phyloP scores from a whole-genome alignment of 345 rosid species.

The Viola odorata region DNA sequence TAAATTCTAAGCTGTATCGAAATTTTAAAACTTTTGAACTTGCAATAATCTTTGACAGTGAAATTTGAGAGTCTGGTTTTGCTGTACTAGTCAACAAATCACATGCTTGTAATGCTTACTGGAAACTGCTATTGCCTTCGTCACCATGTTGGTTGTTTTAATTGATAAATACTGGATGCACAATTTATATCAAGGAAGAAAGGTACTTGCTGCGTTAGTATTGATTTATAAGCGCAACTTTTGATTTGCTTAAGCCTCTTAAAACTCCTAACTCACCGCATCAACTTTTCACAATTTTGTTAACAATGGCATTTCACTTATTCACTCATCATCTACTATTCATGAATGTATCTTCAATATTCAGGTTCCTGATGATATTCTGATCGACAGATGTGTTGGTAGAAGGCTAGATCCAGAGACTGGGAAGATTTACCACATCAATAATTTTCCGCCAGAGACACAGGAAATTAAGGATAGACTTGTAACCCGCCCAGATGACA shows the following conservation, averaged over 20 bases:
- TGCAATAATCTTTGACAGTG: background rate
- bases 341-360: slow-evolving; percentile 18
- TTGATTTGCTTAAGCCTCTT: no score
- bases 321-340: slow-evolving; percentile 5
- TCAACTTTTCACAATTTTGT: no score
- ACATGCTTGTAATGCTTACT: background rate
- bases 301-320: no score
- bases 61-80: background rate
- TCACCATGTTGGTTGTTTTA: background rate
- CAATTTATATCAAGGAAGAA: no score
- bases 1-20: background rate
- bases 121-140: background rate
- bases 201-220: no score
- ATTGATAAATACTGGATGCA: background rate
- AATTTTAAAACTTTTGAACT: no score
- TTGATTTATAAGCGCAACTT: no score
- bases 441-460: slow-evolving; percentile 60
- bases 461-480: slow-evolving; percentile 76
- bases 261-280: background rate
- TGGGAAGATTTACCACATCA: slow-evolving; percentile 74
- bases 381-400: slow-evolving; percentile 87
- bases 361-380: slow-evolving; percentile 96
- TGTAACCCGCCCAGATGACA: slow-evolving; percentile 84
- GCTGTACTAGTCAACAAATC: background rate
- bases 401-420: slow-evolving; percentile 73